Conservation (phyloP, 768 basidiomycete genomes). For the Kwoniella mangroviensis region DNA sequence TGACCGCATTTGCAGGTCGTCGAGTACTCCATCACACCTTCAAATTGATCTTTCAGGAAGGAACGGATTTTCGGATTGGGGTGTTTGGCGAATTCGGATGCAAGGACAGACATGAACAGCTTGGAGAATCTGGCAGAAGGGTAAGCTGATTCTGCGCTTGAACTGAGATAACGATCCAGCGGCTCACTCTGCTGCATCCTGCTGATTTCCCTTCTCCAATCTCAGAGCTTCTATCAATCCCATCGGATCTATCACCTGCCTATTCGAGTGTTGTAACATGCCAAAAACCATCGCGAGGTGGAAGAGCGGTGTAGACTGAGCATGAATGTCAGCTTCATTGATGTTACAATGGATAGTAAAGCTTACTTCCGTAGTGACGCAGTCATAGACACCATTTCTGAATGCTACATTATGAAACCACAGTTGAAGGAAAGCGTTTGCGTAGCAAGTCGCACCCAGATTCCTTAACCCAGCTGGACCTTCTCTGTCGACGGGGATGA, state of each 20-base stretch:
- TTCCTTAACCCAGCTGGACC: conserved; percentile 61
- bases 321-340: conserved; percentile 60
- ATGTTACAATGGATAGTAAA: conserved; percentile 59
- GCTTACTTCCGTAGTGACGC: conserved; percentile 70
- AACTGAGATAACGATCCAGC: too few species aligned
- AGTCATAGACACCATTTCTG: conserved; percentile 79
- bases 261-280: conserved; percentile 74
- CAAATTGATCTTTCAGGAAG: conserved; percentile 83
- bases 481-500: conserved; percentile 17
- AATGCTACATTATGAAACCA: conserved; percentile 89
- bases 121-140: conserved; percentile 64
- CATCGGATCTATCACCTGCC: conserved; percentile 77
- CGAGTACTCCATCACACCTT: conserved; percentile 80
- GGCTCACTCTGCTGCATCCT: conserved; percentile 92
- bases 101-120: conserved; percentile 87
- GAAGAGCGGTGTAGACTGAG: conserved; percentile 53
- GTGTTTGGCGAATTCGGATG: conserved; percentile 85
- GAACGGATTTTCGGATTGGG: conserved; percentile 66
- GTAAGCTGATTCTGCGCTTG: not conserved
- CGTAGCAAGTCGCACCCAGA: conserved; percentile 95
- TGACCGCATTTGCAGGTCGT: conserved; percentile 77
- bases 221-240: conserved; percentile 84
- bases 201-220: conserved; percentile 81
- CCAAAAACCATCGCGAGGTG: conserved; percentile 67
- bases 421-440: conserved; percentile 92